Conservation (phyloP, 1,284 basidiomycete species). For the Irpex lacteus region DNA sequence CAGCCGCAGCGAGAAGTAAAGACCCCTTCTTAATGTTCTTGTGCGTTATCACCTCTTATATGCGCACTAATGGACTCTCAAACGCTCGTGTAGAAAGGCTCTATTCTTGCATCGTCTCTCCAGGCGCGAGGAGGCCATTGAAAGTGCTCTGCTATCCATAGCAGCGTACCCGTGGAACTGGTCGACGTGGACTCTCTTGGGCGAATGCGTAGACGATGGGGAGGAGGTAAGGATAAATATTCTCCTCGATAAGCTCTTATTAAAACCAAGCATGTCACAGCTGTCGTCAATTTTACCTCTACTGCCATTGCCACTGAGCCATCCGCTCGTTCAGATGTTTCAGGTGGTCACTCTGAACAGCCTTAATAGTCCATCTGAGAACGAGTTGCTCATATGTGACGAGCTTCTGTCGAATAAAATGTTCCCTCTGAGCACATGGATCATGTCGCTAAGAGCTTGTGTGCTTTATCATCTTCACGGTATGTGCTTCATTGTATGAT, state of each 20-base stretch:
- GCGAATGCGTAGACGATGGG: constrained; percentile 80
- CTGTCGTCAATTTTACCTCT: constrained; percentile 62
- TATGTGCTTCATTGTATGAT: constrained; percentile 32
- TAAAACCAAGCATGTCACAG: constrained; percentile 35
- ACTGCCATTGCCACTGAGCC: constrained; percentile 61
- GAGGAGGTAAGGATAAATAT: constrained; percentile 66
- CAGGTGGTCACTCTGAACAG: constrained; percentile 89
- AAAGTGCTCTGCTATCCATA: constrained; percentile 78
- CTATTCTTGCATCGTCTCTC: constrained; percentile 78
- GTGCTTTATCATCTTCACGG: constrained; percentile 90
- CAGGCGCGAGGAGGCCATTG: constrained; percentile 83
- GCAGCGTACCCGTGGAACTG: constrained; percentile 91
- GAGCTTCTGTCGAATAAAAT: constrained; percentile 66
- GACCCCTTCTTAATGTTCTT: constrained; percentile 89
- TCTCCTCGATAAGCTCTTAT: not conserved
- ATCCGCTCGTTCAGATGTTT: constrained; percentile 84
- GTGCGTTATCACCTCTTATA: constrained; percentile 41
- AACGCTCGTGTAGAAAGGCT: constrained; percentile 55
- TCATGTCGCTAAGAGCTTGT: constrained; percentile 84
- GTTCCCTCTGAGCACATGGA: constrained; percentile 84
- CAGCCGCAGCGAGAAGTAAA: constrained; percentile 31
- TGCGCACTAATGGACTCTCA: constrained; percentile 12
- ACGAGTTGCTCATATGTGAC: constrained; percentile 77
- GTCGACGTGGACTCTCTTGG: constrained; percentile 87
- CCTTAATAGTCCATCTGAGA: constrained; percentile 83